Evolutionary conservation across 108 stramenopile species (phyloP).

Genomic region (Cyclotella sp.): DNA sequence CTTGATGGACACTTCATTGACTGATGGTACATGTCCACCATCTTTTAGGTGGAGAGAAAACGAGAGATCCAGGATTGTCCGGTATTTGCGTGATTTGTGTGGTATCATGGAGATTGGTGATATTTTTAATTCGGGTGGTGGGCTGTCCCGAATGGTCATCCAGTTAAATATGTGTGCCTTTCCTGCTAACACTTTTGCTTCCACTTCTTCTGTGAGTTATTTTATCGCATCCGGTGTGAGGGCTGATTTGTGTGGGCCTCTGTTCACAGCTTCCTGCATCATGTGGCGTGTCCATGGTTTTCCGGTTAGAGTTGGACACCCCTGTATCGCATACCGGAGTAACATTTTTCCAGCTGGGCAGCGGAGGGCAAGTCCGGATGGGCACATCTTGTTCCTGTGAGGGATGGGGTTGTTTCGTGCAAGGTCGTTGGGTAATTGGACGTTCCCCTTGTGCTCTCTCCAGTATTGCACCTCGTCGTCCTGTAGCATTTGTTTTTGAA

Average conservation of each 20-base stretch:
- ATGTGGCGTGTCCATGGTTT: conserved; percentile 12
- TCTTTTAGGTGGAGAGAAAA: neutral
- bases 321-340: conserved; percentile 11
- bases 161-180: neutral
- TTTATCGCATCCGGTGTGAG: conserved; percentile 7
- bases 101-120: neutral
- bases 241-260: conserved; percentile 23
- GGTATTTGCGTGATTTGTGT: neutral
- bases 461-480: neutral
- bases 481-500: too few relatives aligned
- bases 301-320: conserved; percentile 12
- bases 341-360: neutral
- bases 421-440: too few relatives aligned
- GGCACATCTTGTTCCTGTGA: conserved; percentile 3
- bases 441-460: neutral
- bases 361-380: neutral
- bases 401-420: too few relatives aligned
- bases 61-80: neutral
- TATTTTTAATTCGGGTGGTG: neutral
- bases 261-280: conserved; percentile 6
- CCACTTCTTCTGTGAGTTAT: neutral
- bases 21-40: neutral
- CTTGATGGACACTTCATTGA: neutral
- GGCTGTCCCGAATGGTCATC: neutral
- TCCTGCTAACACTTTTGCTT: neutral